Evolutionary conservation across 345 rosid species (phyloP).

Genomic region (Lepidium aucheri): DNA sequence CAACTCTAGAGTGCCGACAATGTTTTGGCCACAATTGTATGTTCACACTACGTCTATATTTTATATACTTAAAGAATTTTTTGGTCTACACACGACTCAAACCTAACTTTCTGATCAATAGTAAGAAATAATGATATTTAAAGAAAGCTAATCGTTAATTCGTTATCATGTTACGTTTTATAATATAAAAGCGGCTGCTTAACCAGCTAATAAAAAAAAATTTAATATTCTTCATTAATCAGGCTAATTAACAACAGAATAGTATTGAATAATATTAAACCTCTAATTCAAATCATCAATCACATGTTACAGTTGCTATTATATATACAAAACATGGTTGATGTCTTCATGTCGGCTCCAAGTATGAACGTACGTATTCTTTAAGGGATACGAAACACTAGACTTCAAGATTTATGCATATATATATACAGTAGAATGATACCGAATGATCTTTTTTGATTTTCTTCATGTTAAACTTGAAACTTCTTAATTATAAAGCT

Average conservation of each 20-base stretch:
- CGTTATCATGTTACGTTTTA: conserved; percentile 7
- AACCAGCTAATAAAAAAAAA: conserved; percentile 8
- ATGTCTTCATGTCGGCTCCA: conserved; percentile 4
- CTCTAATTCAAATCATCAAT: neutral
- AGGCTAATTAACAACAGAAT: neutral
- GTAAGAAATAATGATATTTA: neutral
- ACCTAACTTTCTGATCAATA: conserved; percentile 10
- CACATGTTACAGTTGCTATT: neutral
- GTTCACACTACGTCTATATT: conserved; percentile 16
- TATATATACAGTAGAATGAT: too few species aligned
- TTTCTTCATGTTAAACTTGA: too few species aligned
- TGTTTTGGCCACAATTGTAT: neutral
- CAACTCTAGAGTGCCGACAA: conserved; percentile 17
- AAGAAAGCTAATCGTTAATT: conserved; percentile 3
- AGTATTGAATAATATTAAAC: neutral
- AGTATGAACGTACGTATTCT: conserved; percentile 15
- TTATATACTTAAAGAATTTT: neutral
- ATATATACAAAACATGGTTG: neutral
- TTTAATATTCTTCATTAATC: neutral
- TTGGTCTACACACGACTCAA: neutral
- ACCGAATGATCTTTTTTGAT: too few species aligned
- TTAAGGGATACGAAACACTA: neutral
- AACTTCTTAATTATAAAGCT: too few species aligned
- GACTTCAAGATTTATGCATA: too few species aligned
- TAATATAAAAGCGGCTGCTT: conserved; percentile 1